phyloP scores from a whole-genome alignment of 768 basidiomycete genomes.

The Clitopilus hobsonii region DNA sequence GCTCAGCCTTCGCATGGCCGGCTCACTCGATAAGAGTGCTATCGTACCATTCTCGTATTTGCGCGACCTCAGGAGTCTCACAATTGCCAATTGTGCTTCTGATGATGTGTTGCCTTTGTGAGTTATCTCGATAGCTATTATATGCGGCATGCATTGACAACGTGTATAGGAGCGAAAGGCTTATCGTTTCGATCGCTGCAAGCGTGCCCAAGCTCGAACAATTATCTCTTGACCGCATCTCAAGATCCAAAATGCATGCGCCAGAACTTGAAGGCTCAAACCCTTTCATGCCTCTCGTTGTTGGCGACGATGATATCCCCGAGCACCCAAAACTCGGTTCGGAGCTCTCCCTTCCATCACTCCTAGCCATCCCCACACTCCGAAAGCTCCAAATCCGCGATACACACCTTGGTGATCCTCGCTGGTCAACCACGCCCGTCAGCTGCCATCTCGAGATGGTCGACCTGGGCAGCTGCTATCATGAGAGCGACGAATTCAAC shows the following conservation, averaged over 20 bases:
- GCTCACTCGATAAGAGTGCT: constrained; percentile 43
- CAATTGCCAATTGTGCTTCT: constrained; percentile 41
- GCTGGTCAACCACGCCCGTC: constrained; percentile 50
- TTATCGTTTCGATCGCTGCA: constrained; percentile 65
- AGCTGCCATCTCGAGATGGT: constrained; percentile 50
- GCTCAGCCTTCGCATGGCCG: constrained; percentile 43
- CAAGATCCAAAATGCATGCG: constrained; percentile 64
- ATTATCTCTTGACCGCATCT: constrained; percentile 58
- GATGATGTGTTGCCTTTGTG: constrained; percentile 41
- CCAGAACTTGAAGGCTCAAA: constrained; percentile 49
- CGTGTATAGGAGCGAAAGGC: constrained; percentile 56
- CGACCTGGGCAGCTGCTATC: constrained; percentile 52
- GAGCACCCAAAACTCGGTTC: constrained; percentile 48
- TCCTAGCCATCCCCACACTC: constrained; percentile 60
- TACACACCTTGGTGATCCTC: constrained; percentile 64
- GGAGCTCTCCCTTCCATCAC: constrained; percentile 58
- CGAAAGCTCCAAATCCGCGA: constrained; percentile 60
- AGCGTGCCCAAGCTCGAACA: constrained; percentile 50
- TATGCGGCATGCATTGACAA: constrained; percentile 1
- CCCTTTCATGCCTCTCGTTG: constrained; percentile 56
- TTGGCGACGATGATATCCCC: constrained; percentile 58
- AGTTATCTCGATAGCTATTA: constrained; percentile 14
- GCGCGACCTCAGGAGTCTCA: constrained; percentile 36
- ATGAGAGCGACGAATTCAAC: constrained; percentile 50
- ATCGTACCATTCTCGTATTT: constrained; percentile 45